A percentile compares a stretch with the other conserved stretches of the same genome.
Evolutionary conservation across 371 early-diverging fungal genomes (phyloP).

Genomic region (Batrachochytrium dendrobatidis): DNA sequence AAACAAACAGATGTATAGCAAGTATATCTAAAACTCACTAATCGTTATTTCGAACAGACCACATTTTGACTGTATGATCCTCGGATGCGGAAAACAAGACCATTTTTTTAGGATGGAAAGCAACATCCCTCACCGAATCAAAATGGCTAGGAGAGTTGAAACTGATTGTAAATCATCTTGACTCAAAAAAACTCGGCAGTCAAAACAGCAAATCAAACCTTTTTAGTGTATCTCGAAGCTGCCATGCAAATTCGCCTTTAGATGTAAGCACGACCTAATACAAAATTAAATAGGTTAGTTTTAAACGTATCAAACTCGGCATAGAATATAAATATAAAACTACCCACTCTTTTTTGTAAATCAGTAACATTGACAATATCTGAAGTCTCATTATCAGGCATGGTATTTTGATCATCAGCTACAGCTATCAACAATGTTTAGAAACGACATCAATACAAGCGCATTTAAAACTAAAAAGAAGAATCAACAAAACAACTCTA

Average conservation of each 20-base stretch:
- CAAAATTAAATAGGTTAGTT: neutral
- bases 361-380: too few species aligned
- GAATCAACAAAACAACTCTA: too few species aligned
- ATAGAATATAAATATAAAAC: neutral
- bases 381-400: too few species aligned
- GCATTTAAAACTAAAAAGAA: too few species aligned
- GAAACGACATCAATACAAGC: too few species aligned
- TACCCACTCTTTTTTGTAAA: too few species aligned
- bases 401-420: too few species aligned
- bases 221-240: neutral
- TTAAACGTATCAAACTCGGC: neutral
- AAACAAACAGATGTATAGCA: conserved; percentile 3
- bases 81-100: conserved; percentile 69
- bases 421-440: too few species aligned
- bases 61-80: conserved; percentile 75
- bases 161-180: neutral
- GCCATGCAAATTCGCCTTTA: too few species aligned
- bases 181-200: neutral
- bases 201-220: neutral
- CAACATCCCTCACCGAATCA: conserved; percentile 66
- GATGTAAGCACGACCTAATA: neutral
- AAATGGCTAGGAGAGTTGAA: conserved; percentile 72
- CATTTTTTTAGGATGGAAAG: conserved; percentile 58
- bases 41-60: conserved; percentile 37
- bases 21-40: neutral